Evolutionary conservation across 129 eudicot species (phyloP).

Genomic region (Centaurea solstitialis): DNA sequence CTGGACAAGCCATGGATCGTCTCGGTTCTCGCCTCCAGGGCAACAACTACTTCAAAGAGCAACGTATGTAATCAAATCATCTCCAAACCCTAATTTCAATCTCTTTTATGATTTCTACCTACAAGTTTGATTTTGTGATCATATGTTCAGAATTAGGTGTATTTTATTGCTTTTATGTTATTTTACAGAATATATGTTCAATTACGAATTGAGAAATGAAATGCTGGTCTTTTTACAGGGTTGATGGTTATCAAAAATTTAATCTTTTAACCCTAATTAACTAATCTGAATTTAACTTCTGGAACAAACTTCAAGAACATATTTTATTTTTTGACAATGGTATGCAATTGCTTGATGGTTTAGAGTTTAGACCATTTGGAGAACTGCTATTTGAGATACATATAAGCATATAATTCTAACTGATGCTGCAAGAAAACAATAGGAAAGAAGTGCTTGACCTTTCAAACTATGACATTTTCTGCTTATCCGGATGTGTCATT

Average conservation of each 20-base stretch:
- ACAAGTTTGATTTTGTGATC: background rate
- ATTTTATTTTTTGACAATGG: background rate
- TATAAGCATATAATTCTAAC: background rate
- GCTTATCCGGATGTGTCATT: background rate
- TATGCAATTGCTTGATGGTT: background rate
- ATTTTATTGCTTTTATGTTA: background rate
- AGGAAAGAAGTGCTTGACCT: background rate
- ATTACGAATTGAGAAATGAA: background rate
- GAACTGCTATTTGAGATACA: background rate
- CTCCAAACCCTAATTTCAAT: slow-evolving; percentile 2
- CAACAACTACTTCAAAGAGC: slow-evolving; percentile 57
- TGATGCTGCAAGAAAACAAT: background rate
- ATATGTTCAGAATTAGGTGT: background rate
- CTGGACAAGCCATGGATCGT: slow-evolving; percentile 93
- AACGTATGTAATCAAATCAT: slow-evolving; percentile 37
- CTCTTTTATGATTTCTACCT: background rate
- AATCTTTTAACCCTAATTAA: background rate
- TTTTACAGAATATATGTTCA: background rate
- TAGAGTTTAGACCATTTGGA: background rate
- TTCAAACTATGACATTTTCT: background rate
- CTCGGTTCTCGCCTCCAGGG: slow-evolving; percentile 76
- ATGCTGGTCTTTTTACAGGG: background rate
- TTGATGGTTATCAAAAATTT: background rate
- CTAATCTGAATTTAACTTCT: background rate
- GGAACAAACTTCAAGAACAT: background rate